A percentile compares a stretch with the other conserved stretches of the same genome.
Conservation (phyloP, 179 eudicot genomes). For the Drosera spatulata region DNA sequence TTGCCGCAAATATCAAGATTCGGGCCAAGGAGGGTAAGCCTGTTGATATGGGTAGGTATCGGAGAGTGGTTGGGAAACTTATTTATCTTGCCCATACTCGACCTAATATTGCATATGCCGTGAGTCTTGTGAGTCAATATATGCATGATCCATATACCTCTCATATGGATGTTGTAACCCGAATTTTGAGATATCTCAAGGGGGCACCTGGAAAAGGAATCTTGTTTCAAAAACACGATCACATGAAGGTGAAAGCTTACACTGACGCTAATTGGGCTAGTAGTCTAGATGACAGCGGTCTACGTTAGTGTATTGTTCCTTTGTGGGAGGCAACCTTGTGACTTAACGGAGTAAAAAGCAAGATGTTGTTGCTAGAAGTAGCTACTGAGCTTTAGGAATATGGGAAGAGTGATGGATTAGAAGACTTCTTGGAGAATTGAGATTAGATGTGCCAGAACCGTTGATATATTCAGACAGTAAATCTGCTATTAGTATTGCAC, state of each 20-base stretch:
- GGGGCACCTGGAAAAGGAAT: background rate
- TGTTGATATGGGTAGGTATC: background rate
- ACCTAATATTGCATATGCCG: background rate
- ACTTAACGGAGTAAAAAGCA: background rate
- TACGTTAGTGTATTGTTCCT: background rate
- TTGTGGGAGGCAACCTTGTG: background rate
- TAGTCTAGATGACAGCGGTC: background rate
- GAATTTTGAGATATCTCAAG: background rate
- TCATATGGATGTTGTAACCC: too few relatives aligned
- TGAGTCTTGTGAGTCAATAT: background rate
- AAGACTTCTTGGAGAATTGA: too few relatives aligned
- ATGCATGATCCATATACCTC: background rate
- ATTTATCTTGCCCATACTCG: background rate
- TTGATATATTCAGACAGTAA: too few relatives aligned
- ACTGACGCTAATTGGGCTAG: background rate
- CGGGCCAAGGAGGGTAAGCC: background rate
- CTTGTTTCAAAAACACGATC: background rate
- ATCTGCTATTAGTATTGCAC: too few relatives aligned
- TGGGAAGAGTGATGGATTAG: background rate
- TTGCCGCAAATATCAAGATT: background rate
- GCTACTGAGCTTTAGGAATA: background rate
- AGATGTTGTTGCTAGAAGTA: background rate
- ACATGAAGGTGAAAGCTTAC: background rate
- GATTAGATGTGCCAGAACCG: too few relatives aligned
- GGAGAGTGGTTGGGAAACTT: background rate